These are phyloP conservation scores for Exobasidium cylindrosporum DNA, from an alignment of 1,284 basidiomycete species.

Conservation along the genomic window DNA sequence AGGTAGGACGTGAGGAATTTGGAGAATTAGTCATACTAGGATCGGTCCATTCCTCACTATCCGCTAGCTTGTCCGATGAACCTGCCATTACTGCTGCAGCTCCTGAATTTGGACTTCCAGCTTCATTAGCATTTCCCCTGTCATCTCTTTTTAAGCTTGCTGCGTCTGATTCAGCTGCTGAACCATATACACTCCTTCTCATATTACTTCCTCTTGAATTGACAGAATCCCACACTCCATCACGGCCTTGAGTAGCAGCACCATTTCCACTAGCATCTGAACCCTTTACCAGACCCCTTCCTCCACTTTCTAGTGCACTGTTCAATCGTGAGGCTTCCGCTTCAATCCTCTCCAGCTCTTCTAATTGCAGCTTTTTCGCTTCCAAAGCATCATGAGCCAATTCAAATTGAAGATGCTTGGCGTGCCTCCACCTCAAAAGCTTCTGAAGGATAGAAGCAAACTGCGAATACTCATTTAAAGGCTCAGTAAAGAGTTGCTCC, in stretches of 20 bases:
- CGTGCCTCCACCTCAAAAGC: slow-evolving; percentile 87
- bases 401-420: slow-evolving; percentile 97
- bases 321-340: slow-evolving; percentile 83
- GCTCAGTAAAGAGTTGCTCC: slow-evolving; percentile 83
- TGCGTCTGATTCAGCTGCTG: slow-evolving; percentile 22
- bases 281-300: slow-evolving; percentile 24
- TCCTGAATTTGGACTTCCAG: neutral
- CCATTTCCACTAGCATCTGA: neutral
- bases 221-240: slow-evolving; percentile 12
- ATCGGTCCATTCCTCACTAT: slow-evolving; percentile 14
- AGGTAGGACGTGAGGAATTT: neutral
- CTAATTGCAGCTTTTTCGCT: slow-evolving; percentile 78
- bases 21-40: neutral
- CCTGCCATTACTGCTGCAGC: neutral
- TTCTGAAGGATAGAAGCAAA: slow-evolving; percentile 93
- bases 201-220: slow-evolving; percentile 1
- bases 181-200: slow-evolving; percentile 22
- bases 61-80: slow-evolving; percentile 7
- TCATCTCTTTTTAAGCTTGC: neutral
- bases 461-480: slow-evolving; percentile 90
- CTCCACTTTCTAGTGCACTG: slow-evolving; percentile 66
- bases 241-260: slow-evolving; percentile 4
- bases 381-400: slow-evolving; percentile 90
- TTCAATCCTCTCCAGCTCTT: slow-evolving; percentile 88
- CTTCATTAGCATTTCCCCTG: neutral